Evolutionary conservation across 202 grass and related monocot genomes (phyloP), one percentile per base, ranked within the genome.

Genomic region (Setaria viridis): DNA sequence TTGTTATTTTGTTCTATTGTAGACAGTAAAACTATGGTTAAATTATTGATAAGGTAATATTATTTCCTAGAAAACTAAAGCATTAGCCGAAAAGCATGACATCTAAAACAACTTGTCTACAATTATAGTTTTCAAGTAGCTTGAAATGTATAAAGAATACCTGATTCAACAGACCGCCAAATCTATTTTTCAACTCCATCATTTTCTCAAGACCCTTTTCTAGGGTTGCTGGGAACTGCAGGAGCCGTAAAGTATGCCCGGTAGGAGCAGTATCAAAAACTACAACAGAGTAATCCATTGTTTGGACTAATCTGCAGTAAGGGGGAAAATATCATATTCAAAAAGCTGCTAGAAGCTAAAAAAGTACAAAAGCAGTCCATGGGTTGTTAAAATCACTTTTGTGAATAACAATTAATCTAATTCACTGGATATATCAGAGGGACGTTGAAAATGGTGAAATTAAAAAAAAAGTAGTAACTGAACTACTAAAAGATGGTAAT

Each of bases 251-350:
- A 43, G 97, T 99, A 81, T 99, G 97, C 54, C 97, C 97, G 37
- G 97, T 99, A 56, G 97, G 97, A 84, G 97, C 97, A 83, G 97
- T 99, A 88, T 99, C 97, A 84, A 99, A 99, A 76, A 99, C 94
- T 76, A 99, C 95, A 76, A 99, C 97, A 21, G 97, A 99, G 81
- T 99, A 99, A 94, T 99, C 97, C 97, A 99, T 99, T 85, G 97
- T 97, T 91, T 99, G 97, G 74, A 99, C 97, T 91, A 99, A 91
- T 91, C 97, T 97, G 89, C 74, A 88, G 72, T 20, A 79, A 88
- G 54, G 62, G 59, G 16, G 67, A 57, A 85, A 48, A 25, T 41
- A 51, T 85, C 60, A 81, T 46, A 19, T 21, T 74, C 70, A 71
- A 39, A 70, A n/a, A 68, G 11, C 51, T 77, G 64, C 66, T 73